Conservation (phyloP, 768 basidiomycete genomes). For the Grammothele lineata region DNA sequence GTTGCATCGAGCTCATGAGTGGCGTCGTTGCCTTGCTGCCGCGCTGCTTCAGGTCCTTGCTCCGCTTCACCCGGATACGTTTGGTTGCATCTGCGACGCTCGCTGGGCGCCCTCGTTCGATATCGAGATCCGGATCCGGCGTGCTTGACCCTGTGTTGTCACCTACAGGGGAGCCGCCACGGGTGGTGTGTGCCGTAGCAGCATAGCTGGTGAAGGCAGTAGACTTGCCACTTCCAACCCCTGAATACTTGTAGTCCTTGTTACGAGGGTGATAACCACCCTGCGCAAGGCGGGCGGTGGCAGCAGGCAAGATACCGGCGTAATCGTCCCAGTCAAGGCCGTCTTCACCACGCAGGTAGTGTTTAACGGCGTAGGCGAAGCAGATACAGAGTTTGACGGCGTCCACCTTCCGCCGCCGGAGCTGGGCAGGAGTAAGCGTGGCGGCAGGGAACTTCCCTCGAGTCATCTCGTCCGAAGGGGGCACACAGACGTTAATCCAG, state of each 20-base stretch:
- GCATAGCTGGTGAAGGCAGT: constrained; percentile 36
- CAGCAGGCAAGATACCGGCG: constrained; percentile 57
- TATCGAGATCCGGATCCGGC: constrained; percentile 5
- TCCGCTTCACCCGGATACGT: constrained; percentile 65
- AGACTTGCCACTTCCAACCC: constrained; percentile 10
- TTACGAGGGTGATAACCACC: constrained; percentile 11
- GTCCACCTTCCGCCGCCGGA: constrained; percentile 65
- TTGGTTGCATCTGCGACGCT: constrained; percentile 37
- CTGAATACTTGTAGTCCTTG: constrained; percentile 12
- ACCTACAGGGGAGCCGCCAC: constrained; percentile 6
- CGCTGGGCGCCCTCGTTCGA: constrained; percentile 5
- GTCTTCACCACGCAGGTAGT: constrained; percentile 84
- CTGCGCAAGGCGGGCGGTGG: constrained; percentile 43
- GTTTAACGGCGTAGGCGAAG: constrained; percentile 69
- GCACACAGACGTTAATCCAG: constrained; percentile 75
- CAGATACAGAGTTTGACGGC: constrained; percentile 62
- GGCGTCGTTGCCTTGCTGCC: constrained; percentile 44
- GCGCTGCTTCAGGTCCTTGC: constrained; percentile 45
- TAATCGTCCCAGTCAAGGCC: constrained; percentile 70
- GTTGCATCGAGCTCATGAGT: constrained; percentile 49
- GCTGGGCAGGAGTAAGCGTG: constrained; percentile 44
- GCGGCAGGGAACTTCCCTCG: constrained; percentile 52
- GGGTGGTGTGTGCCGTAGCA: constrained; percentile 21
- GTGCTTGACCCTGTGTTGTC: not conserved
- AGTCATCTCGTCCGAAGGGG: constrained; percentile 45